Evolutionary conservation across 345 rosid species (phyloP), one percentile per base, ranked within the genome.

Genomic region (Iberis pinnata): DNA sequence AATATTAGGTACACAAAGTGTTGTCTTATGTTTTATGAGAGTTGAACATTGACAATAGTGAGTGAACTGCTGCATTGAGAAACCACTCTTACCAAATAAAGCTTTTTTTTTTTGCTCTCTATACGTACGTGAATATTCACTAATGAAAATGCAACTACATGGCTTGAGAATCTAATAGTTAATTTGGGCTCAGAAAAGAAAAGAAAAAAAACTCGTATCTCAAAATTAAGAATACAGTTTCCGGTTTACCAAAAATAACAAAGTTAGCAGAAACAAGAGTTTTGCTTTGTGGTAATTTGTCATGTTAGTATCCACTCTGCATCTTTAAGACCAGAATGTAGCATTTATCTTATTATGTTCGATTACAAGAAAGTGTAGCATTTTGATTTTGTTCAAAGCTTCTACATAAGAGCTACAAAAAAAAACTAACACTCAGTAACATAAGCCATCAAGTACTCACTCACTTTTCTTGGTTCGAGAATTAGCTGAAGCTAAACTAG

Each of bases 31-130:
- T 65, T 49, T 3, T 26, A 19, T 43, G 43, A 50, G 59, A 49
- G 42, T 58, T 51, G 54, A 43, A 44, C 10, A 19, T 14, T 36
- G 36, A 58, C 36, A 58, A 65, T 65, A 43, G 44, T 58, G 36
- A 65, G 47, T 65, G 43, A 65, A 65, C 70, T 65, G 54, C 65
- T 58, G 51, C 59, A 58, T 7, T 58, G 54, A 51, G 59, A 36
- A 65, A 65, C 58, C 18, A 58, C 46, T 58, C 70, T 58, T 42
- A 65, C 70, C 70, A 37, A 50, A 50, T 51, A 25, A 43, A 13
- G 31, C 4, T 41, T 25, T 11, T 22, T 46, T 3, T 19, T 39
- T 39, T 18, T 63, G 11, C 9, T 3, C 20, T 55, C 45, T 56
- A 6, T 41, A 56, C 16, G n/a, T n/a, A n/a, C n/a, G n/a, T n/a